Evolutionary conservation across 2,329 filamentous ascomycete genomes (phyloP).

Genomic region (Dryadomyces quercus-mongolicae): DNA sequence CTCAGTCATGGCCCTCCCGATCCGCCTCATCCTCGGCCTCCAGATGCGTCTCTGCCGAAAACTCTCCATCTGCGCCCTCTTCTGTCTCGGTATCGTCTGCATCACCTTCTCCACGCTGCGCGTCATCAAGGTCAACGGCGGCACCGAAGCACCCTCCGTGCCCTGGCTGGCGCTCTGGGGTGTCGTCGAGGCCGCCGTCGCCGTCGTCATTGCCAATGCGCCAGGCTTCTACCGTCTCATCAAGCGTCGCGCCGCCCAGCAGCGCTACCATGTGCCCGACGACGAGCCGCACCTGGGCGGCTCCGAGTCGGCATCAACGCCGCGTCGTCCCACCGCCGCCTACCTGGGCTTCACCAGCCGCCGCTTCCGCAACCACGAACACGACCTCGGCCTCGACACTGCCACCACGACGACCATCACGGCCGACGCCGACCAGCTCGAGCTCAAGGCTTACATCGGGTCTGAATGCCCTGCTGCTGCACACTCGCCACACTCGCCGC

Average conservation of each 20-base stretch:
- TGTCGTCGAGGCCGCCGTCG: background rate
- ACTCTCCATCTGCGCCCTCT: background rate
- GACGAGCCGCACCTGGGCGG: background rate
- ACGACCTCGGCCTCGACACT: background rate
- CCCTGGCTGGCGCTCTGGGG: background rate
- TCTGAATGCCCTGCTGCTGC: too few relatives aligned
- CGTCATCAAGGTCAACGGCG: background rate
- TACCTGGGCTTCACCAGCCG: background rate
- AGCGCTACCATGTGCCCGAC: background rate
- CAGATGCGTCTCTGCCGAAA: background rate
- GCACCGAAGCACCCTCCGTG: background rate
- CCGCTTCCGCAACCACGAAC: too few relatives aligned
- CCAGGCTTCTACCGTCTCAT: background rate
- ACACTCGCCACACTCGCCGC: too few relatives aligned
- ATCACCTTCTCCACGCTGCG: background rate
- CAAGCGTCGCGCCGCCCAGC: background rate
- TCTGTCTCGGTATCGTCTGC: background rate
- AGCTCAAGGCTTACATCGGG: too few relatives aligned
- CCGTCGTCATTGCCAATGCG: background rate
- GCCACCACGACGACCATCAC: background rate
- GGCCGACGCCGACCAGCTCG: too few relatives aligned
- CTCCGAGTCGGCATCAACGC: background rate
- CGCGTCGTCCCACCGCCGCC: too few relatives aligned
- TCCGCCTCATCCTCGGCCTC: background rate
- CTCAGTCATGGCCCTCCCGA: background rate